Base-by-base conservation (phyloP, 192 early-diverging fungal species). In the Backusella australiensis region DNA sequence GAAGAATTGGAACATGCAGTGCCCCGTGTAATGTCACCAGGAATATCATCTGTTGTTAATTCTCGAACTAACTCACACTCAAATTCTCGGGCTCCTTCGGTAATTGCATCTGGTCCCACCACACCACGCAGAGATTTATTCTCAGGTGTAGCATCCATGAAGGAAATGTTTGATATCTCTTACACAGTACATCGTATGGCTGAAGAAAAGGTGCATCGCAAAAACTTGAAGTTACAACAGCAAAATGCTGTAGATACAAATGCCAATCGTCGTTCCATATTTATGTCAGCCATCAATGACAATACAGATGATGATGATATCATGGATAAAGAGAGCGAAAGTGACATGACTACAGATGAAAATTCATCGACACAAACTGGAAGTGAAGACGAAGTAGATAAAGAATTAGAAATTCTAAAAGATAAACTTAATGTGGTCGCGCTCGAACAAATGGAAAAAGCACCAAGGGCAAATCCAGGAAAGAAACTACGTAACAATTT, bases 101-200 rank as follows among this genome's bases (percentile, higher is more conserved):
- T 71, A 7, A 21, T 21, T 21, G 70, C 70, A 15, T 71, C 70
- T 29, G 70, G 70, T 9, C 17, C 70, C 4, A 71, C 70, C 4
- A 71, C 70, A 35, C 70, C 70, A 19, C 70, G 72, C 38, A 56
- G 72, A 39, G 72, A 74, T 39, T 26, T 74, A 17, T 65, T 65
- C 38, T 74, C 72, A 2, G 72, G 72, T 39, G 56, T 88, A 49
- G 73, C 80, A 5, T 76, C 77, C 12, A 86, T 94, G 80, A 94
- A 93, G 79, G 85, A 93, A 69, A 89, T 90, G n/a, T 92, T 91
- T 81, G 91, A 93, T 74, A 80, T 94, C 65, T 88, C 91, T 7
- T 93, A 89, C 70, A 88, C 93, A 36, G 89, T 94, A 46, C 91
- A 91, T 71, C 87, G 93, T 23, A 87, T 92, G 83, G 90, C 88